Evolutionary conservation across 1,284 basidiomycete species (phyloP), one percentile per base, ranked within the genome.

Genomic region (Veloboletus limbatus): DNA sequence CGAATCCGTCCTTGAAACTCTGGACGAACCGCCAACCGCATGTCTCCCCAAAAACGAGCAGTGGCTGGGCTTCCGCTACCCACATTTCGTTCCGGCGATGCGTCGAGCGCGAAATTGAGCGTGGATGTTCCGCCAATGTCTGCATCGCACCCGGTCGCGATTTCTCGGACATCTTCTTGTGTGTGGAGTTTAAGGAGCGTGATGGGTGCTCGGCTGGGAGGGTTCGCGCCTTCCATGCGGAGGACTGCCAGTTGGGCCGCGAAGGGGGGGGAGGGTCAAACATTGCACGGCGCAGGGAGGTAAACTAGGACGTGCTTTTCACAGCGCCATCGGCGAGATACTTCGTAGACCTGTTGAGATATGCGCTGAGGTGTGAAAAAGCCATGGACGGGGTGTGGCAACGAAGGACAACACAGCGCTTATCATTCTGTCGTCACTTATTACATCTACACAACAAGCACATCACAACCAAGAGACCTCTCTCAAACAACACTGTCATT

Each of bases 101-200:
- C 69, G 56, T 85, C 81, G 25, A 90, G 67, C 41, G 80, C 81
- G 27, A 92, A 69, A 52, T 84, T 64, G 8, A 80, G 82, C 0
- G 82, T 83, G 4, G 90, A 91, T n/a, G 78, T 77, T 2, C 93
- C 93, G 2, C 92, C 92, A 41, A 93, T 83, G 65, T 95, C 92
- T 3, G 76, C 75, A 65, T 95, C 92, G 57, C 84, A 88, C 3
- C 92, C 92, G 0, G 78, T 80, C 0, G 82, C 86, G 52, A 82
- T 83, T 22, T 77, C 71, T n/a, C 74, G 54, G 31, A 89, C 57
- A 51, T 86, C 79, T 34, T 77, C 71, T 20, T 60, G 68, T 0
- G 76, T 74, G 55, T 85, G 81, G 65, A 90, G 78, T 9, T 73
- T 74, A 57, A 79, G 83, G 31, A 90, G 73, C 0, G 77, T 76